A percentile compares a stretch with the other conserved stretches of the same genome.
phyloP scores from a whole-genome alignment of 306 rosid genomes.

The Dalbergia cultrata region DNA sequence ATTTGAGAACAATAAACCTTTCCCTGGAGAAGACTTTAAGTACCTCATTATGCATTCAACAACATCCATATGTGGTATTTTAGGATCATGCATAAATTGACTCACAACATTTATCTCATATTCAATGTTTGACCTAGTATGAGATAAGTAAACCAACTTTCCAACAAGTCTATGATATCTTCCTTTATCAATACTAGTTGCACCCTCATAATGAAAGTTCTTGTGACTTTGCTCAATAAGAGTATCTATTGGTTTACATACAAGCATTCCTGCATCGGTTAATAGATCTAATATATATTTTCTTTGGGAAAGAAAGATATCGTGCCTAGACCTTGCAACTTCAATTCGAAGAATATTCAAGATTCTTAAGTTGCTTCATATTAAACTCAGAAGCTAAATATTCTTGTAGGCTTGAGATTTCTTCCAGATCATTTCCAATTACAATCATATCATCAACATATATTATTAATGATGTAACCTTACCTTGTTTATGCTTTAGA shows the following conservation, averaged over 20 bases:
- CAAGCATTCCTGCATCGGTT: background rate
- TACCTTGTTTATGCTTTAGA: no score
- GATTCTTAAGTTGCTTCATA: background rate
- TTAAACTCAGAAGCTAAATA: background rate
- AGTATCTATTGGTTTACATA: background rate
- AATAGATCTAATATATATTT: background rate
- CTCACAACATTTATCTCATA: no score
- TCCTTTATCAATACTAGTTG: background rate
- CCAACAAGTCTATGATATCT: no score
- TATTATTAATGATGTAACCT: no score
- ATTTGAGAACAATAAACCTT: no score
- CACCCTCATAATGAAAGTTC: background rate
- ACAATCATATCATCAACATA: background rate
- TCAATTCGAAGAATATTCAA: background rate
- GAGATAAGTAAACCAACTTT: no score
- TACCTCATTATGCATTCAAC: no score
- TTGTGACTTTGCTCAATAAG: background rate
- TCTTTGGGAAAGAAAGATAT: background rate
- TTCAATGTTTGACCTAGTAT: no score
- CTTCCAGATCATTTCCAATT: background rate
- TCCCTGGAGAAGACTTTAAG: no score
- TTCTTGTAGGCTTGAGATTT: background rate
- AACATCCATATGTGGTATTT: no score
- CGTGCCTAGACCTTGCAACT: background rate
- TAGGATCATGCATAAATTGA: no score